Conservation (phyloP, 768 basidiomycete species). For the Holtermannia corniformis region DNA sequence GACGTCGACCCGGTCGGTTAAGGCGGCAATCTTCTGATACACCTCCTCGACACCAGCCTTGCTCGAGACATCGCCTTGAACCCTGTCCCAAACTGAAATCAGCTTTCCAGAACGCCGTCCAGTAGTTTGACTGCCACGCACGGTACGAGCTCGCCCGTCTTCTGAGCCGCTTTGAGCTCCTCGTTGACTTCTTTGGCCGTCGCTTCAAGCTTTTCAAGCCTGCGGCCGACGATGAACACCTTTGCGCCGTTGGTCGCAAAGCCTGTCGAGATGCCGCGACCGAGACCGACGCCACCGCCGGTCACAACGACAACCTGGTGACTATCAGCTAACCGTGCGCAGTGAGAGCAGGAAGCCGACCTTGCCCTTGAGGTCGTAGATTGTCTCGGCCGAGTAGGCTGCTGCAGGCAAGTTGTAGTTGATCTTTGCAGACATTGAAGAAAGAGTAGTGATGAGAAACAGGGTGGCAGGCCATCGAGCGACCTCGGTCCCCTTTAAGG, state of each 20-base stretch:
- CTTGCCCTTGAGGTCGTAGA: background rate
- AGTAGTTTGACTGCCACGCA: background rate
- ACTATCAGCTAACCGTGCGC: background rate
- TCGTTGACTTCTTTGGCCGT: constrained; percentile 31
- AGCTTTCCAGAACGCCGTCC: too few relatives aligned
- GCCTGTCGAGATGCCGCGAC: constrained; percentile 28
- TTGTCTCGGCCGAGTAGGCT: background rate
- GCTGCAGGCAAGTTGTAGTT: background rate
- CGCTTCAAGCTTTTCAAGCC: constrained; percentile 23
- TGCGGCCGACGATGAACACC: constrained; percentile 34
- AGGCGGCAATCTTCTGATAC: constrained; percentile 15
- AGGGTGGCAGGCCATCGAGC: too few relatives aligned
- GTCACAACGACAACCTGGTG: constrained; percentile 31
- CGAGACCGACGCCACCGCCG: constrained; percentile 38
- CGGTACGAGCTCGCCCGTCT: constrained; percentile 22
- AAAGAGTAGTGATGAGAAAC: too few relatives aligned
- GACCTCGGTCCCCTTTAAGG: too few relatives aligned
- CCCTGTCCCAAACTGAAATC: too few relatives aligned
- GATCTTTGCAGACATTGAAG: background rate
- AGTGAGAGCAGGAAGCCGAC: background rate
- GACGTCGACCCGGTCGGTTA: constrained; percentile 20
- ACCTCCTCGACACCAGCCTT: constrained; percentile 28
- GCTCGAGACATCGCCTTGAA: constrained; percentile 32
- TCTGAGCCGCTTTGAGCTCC: constrained; percentile 11
- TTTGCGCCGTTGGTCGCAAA: constrained; percentile 37